A percentile compares a stretch with the other conserved stretches of the same genome.
Evolutionary conservation across 2,329 filamentous ascomycete species (phyloP).

Genomic region (Fusarium falciforme): DNA sequence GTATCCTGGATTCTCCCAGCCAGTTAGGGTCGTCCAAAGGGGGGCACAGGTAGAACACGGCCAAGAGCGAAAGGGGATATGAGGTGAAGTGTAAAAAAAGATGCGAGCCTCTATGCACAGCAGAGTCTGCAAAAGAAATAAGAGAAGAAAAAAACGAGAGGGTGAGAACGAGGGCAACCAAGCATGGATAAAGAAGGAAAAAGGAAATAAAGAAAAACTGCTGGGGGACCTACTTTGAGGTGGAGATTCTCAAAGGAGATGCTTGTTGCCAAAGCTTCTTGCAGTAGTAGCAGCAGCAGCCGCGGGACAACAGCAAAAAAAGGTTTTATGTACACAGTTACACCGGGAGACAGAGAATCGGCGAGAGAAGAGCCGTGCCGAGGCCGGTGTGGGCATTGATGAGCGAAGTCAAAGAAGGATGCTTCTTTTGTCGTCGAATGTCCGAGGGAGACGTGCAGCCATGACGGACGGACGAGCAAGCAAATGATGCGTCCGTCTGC

Average conservation of each 20-base stretch:
- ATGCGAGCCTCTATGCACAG: neutral
- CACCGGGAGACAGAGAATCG: neutral
- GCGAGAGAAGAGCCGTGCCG: neutral
- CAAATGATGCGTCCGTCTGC: neutral
- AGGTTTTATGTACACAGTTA: neutral
- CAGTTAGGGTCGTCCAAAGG: constrained; percentile 30
- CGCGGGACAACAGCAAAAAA: neutral
- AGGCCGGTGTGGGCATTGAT: neutral
- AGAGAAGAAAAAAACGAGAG: constrained; percentile 12
- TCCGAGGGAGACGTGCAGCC: neutral
- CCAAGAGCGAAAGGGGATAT: constrained; percentile 1
- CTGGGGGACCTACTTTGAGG: constrained; percentile 7
- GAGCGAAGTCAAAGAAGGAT: neutral
- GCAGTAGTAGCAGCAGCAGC: neutral
- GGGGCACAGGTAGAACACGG: constrained; percentile 14
- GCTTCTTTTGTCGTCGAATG: neutral
- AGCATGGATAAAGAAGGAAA: neutral
- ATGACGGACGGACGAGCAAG: constrained; percentile 11
- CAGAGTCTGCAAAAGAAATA: neutral
- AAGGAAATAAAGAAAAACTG: neutral
- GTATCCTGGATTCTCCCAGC: constrained; percentile 24
- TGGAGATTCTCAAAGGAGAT: constrained; percentile 22
- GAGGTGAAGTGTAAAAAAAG: neutral
- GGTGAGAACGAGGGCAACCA: constrained; percentile 4
- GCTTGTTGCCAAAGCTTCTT: constrained; percentile 25